A percentile compares a stretch with the other conserved stretches of the same genome.
Conservation (phyloP, 805 yeast genomes). For the Schwanniomyces vanrijiae region DNA sequence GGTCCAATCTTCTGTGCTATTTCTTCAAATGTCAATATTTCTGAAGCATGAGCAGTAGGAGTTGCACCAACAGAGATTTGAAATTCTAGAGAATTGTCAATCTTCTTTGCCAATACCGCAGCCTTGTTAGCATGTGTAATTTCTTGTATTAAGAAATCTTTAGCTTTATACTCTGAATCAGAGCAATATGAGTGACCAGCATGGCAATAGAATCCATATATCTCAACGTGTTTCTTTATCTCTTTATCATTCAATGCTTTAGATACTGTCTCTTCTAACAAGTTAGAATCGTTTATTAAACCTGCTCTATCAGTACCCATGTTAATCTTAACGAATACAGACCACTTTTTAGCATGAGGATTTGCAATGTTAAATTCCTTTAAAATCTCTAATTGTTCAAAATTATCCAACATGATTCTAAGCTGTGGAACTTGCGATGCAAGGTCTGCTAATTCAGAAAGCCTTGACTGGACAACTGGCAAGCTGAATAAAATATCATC, state of each 20-base stretch:
- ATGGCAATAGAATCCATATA: slow-evolving; percentile 76
- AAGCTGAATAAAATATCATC: slow-evolving; percentile 38
- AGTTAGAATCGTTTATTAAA: slow-evolving; percentile 25
- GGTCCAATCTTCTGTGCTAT: slow-evolving; percentile 16
- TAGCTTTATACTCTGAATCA: slow-evolving; percentile 46
- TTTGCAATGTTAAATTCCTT: slow-evolving; percentile 29
- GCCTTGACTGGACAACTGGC: slow-evolving; percentile 45
- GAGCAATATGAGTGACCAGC: slow-evolving; percentile 74
- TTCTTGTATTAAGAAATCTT: slow-evolving; percentile 51
- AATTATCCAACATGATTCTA: slow-evolving; percentile 61
- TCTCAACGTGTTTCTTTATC: slow-evolving; percentile 31
- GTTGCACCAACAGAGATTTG: slow-evolving; percentile 78
- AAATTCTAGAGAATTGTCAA: slow-evolving; percentile 40
- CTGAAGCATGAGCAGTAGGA: slow-evolving; percentile 70
- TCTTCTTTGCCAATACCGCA: slow-evolving; percentile 31
- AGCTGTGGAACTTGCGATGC: slow-evolving; percentile 42
- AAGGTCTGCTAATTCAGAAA: slow-evolving; percentile 48
- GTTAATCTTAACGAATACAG: slow-evolving; percentile 65
- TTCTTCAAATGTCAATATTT: slow-evolving; percentile 20
- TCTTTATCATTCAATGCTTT: slow-evolving; percentile 23
- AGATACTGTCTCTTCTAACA: slow-evolving; percentile 36
- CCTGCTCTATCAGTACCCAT: slow-evolving; percentile 79
- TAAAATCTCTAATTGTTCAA: slow-evolving; percentile 54
- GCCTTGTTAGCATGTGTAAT: slow-evolving; percentile 58
- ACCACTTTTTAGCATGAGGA: slow-evolving; percentile 46